These are phyloP conservation scores for Aphanomyces stellatus DNA, from an alignment of 352 stramenopile species.

Conservation along the genomic window DNA sequence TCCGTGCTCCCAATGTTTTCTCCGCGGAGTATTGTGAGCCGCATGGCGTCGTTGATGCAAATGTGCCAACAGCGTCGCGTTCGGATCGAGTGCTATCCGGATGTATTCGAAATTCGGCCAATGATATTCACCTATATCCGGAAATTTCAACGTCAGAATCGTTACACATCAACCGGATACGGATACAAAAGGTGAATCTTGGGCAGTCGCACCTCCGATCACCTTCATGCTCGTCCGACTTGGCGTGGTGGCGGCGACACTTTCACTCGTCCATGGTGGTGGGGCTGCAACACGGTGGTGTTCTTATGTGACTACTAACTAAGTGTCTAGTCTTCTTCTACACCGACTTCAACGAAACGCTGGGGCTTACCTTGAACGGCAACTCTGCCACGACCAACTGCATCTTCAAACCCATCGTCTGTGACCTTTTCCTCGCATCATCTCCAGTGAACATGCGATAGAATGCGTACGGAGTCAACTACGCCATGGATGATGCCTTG, in stretches of 20 bases:
- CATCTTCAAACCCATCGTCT: constrained; percentile 32
- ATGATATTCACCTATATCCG: background rate
- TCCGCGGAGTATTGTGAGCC: constrained; percentile 62
- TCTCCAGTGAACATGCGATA: constrained; percentile 23
- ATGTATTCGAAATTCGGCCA: background rate
- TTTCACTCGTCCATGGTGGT: background rate
- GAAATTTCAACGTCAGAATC: too few relatives aligned
- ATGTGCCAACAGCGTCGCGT: background rate
- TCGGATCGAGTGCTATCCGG: background rate
- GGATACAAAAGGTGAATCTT: constrained; percentile 4
- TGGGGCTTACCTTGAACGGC: constrained; percentile 68
- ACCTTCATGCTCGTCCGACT: background rate
- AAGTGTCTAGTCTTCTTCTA: constrained; percentile 62
- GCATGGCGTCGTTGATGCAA: too few relatives aligned
- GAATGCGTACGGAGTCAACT: constrained; percentile 50
- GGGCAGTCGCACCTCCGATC: background rate
- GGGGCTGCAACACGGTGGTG: background rate
- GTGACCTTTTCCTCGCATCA: constrained; percentile 7
- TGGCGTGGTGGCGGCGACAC: background rate
- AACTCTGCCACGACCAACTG: constrained; percentile 72
- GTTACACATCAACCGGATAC: background rate
- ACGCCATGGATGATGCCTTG: constrained; percentile 35
- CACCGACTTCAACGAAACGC: constrained; percentile 81
- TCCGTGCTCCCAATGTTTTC: constrained; percentile 61
- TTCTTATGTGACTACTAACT: too few relatives aligned